Conservation (phyloP, 148 eudicot genomes). For the Rhododendron henanense region DNA sequence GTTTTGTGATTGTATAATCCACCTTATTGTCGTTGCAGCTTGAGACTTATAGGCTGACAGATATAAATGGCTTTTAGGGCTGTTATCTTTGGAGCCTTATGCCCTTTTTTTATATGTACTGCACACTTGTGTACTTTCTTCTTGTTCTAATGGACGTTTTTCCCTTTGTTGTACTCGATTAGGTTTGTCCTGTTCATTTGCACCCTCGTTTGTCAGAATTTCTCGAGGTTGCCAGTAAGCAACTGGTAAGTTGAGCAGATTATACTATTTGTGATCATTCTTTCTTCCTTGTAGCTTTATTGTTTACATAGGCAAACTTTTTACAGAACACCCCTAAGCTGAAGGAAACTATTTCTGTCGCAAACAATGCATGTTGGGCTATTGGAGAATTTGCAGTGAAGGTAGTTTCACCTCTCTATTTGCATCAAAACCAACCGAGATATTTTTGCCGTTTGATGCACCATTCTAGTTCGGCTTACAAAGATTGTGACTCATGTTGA, state of each 20-base stretch:
- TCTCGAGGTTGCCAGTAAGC: conserved; percentile 80
- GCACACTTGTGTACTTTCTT: neutral
- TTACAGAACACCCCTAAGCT: conserved; percentile 64
- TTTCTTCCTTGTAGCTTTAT: neutral
- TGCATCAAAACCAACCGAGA: neutral
- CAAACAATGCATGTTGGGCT: conserved; percentile 99
- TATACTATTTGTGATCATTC: neutral
- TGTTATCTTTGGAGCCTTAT: neutral
- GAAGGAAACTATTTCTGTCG: conserved; percentile 84
- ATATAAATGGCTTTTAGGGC: neutral
- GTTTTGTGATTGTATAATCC: neutral
- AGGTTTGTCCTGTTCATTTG: conserved; percentile 95
- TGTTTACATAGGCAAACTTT: conserved; percentile 6
- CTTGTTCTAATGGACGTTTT: neutral
- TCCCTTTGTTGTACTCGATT: conserved; percentile 17
- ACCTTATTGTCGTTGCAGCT: neutral
- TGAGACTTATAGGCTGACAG: neutral
- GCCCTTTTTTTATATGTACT: neutral
- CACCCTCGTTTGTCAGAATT: conserved; percentile 73
- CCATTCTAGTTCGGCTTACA: neutral
- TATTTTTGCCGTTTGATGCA: neutral
- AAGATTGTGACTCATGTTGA: neutral
- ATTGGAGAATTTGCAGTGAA: conserved; percentile 94
- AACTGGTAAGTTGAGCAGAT: conserved; percentile 58
- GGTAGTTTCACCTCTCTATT: conserved; percentile 35